Conservation (phyloP, 345 rosid genomes). For the Mallotus nudiflorus region DNA sequence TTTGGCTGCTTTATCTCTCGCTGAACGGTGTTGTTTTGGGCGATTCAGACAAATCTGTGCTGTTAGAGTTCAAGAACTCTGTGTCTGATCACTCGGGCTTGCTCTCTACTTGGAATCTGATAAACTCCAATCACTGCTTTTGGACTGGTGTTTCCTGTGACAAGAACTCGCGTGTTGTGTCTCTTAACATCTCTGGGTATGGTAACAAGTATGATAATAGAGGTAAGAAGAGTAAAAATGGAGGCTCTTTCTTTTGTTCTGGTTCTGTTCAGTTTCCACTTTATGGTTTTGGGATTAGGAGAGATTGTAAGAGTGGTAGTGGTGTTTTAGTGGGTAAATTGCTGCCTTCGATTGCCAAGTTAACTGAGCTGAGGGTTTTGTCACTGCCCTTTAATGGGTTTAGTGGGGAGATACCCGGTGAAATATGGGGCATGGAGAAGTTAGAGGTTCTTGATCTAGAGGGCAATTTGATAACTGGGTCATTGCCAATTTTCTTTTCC, state of each 20-base stretch:
- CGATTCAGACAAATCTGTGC: constrained; percentile 60
- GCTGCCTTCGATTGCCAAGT: constrained; percentile 47
- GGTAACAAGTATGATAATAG: constrained; percentile 13
- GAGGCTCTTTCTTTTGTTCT: constrained; percentile 44
- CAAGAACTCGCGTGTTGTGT: constrained; percentile 51
- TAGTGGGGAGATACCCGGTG: constrained; percentile 60
- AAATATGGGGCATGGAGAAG: constrained; percentile 76
- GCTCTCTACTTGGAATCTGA: constrained; percentile 58
- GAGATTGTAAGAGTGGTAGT: constrained; percentile 46
- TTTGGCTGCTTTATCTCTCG: constrained; percentile 22
- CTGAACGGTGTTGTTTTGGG: constrained; percentile 27
- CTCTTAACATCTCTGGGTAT: constrained; percentile 72
- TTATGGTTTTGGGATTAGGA: constrained; percentile 70
- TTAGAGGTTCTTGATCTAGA: constrained; percentile 90
- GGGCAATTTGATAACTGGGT: constrained; percentile 55
- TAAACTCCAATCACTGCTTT: constrained; percentile 47
- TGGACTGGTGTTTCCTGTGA: constrained; percentile 80
- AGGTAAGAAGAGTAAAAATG: constrained; percentile 43
- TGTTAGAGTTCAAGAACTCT: constrained; percentile 65
- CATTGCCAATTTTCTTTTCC: constrained; percentile 46
- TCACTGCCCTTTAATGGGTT: constrained; percentile 81
- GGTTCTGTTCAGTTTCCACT: constrained; percentile 61
- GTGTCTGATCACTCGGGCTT: constrained; percentile 63
- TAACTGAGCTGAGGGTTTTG: constrained; percentile 65
- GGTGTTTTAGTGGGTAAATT: constrained; percentile 64